These are phyloP conservation scores for Tetrastigma voinierianum DNA, from an alignment of 164 flowering plant genomes.

Conservation along the genomic window DNA sequence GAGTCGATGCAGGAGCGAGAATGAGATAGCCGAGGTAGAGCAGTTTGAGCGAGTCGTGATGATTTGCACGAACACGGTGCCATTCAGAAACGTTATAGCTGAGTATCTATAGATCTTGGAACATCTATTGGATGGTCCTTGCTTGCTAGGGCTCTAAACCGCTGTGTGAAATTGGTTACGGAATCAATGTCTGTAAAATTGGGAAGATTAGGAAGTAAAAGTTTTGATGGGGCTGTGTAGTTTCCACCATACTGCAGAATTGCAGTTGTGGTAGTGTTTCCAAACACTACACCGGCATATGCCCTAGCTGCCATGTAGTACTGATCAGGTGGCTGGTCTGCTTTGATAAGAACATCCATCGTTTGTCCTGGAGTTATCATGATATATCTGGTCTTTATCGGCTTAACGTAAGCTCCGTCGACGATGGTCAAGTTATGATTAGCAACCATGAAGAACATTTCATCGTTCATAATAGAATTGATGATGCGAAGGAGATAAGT, in stretches of 20 bases:
- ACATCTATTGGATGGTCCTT: constrained; percentile 13
- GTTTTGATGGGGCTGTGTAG: neutral
- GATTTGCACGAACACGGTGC: too few relatives aligned
- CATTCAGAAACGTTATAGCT: too few relatives aligned
- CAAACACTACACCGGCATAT: neutral
- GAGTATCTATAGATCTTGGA: neutral
- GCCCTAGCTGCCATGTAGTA: constrained; percentile 18
- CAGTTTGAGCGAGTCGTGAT: too few relatives aligned
- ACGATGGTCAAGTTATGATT: constrained; percentile 13
- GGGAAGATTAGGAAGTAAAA: constrained; percentile 17
- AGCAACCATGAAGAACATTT: constrained; percentile 17
- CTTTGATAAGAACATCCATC: constrained; percentile 20
- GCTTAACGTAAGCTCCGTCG: constrained; percentile 17
- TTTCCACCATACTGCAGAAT: constrained; percentile 3
- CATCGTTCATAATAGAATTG: constrained; percentile 18
- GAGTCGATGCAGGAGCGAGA: too few relatives aligned
- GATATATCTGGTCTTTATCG: constrained; percentile 10
- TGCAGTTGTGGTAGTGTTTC: too few relatives aligned
- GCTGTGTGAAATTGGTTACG: constrained; percentile 3
- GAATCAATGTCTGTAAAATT: constrained; percentile 14
- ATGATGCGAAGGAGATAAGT: constrained; percentile 22
- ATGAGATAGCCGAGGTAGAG: too few relatives aligned
- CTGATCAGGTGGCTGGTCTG: constrained; percentile 11
- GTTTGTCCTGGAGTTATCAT: constrained; percentile 24
- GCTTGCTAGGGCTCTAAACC: constrained; percentile 19